These are phyloP conservation scores for Gossypium anomalum DNA, from an alignment of 345 rosid species.

Conservation along the genomic window DNA sequence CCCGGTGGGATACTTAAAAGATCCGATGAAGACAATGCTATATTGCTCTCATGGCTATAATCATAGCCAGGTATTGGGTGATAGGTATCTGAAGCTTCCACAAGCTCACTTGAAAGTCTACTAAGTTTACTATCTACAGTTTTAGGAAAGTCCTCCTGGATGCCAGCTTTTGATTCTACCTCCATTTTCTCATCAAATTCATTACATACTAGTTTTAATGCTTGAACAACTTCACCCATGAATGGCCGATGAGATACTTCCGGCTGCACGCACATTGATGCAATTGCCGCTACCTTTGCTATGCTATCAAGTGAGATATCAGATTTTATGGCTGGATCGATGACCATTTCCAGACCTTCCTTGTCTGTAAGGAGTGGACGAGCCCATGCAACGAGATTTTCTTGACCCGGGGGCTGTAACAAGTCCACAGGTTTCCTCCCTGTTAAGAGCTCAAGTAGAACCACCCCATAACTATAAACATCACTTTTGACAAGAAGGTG, in stretches of 20 bases:
- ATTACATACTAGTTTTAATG: slow-evolving; percentile 61
- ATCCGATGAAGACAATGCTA: background rate
- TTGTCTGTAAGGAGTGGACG: slow-evolving; percentile 56
- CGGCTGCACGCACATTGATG: slow-evolving; percentile 75
- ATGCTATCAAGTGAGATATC: slow-evolving; percentile 41
- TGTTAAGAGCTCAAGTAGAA: slow-evolving; percentile 67
- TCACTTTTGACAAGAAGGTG: slow-evolving; percentile 79
- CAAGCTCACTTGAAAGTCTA: slow-evolving; percentile 27
- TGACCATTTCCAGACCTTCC: slow-evolving; percentile 44
- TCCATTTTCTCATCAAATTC: slow-evolving; percentile 45
- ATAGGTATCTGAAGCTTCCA: slow-evolving; percentile 19
- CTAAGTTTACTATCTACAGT: slow-evolving; percentile 20
- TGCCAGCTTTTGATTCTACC: slow-evolving; percentile 18
- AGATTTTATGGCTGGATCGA: slow-evolving; percentile 40
- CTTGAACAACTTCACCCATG: slow-evolving; percentile 80
- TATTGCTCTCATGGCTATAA: background rate
- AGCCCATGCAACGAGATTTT: slow-evolving; percentile 61
- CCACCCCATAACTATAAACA: slow-evolving; percentile 79
- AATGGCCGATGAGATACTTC: slow-evolving; percentile 67
- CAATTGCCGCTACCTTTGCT: slow-evolving; percentile 61
- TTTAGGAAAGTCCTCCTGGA: slow-evolving; percentile 18
- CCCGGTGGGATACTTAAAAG: background rate
- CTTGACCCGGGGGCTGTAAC: slow-evolving; percentile 63
- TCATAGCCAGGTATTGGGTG: background rate
- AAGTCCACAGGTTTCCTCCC: slow-evolving; percentile 73